A percentile compares a stretch with the other conserved stretches of the same genome.
These are phyloP conservation scores for Boechera retrofracta DNA, from an alignment of 345 rosid genomes.

Conservation along the genomic window DNA sequence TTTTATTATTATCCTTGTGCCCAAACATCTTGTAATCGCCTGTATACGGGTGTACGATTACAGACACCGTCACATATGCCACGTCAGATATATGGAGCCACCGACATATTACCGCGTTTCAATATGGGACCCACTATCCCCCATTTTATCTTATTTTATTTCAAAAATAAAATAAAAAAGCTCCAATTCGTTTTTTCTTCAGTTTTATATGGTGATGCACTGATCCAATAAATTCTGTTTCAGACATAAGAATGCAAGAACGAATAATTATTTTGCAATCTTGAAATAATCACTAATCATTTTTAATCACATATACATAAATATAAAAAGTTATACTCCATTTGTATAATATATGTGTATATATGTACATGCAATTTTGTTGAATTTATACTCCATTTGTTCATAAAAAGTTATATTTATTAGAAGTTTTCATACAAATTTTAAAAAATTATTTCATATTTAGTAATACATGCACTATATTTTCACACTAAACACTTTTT, in stretches of 20 bases:
- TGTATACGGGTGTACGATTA: constrained; percentile 13
- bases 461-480: too few relatives aligned
- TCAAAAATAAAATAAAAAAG: neutral
- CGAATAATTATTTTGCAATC: neutral
- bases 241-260: constrained; percentile 26
- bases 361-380: neutral
- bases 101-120: constrained; percentile 45
- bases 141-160: constrained; percentile 13
- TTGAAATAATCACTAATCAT: constrained; percentile 20
- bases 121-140: constrained; percentile 8
- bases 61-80: constrained; percentile 28
- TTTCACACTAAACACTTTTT: neutral
- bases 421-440: too few relatives aligned
- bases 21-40: constrained; percentile 39
- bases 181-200: neutral
- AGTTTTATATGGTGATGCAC: neutral
- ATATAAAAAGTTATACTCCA: too few relatives aligned
- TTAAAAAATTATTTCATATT: too few relatives aligned
- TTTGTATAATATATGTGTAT: too few relatives aligned
- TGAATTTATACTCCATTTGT: neutral
- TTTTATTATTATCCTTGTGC: neutral
- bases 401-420: neutral
- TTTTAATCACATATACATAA: neutral
- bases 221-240: constrained; percentile 40
- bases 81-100: constrained; percentile 36